Evolutionary conservation across 2,329 filamentous ascomycete species (phyloP).

Genomic region (Fusarium metavorans): DNA sequence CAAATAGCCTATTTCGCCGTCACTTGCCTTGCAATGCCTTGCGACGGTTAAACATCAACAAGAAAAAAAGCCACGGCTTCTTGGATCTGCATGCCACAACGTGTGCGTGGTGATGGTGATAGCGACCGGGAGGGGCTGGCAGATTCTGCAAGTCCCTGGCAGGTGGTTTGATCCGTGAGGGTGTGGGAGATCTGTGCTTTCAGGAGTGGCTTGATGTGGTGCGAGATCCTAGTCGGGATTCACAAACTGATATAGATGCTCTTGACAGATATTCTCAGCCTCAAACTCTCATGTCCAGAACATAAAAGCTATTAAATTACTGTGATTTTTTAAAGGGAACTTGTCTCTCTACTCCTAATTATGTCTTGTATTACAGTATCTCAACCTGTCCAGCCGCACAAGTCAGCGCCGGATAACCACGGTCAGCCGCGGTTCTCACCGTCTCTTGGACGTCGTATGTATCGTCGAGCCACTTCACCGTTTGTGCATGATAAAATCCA

Average conservation of each 20-base stretch:
- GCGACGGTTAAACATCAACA: neutral
- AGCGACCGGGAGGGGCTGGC: neutral
- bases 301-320: neutral
- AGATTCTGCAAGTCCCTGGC: neutral
- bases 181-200: conserved; percentile 3
- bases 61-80: conserved; percentile 1
- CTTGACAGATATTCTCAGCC: neutral
- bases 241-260: neutral
- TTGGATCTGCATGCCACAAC: neutral
- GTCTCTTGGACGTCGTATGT: neutral
- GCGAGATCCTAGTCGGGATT: neutral
- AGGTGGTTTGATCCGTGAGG: neutral
- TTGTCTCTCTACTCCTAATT: neutral
- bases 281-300: neutral
- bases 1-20: conserved; percentile 11
- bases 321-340: neutral
- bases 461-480: neutral
- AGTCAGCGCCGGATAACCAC: neutral
- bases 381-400: too few relatives aligned
- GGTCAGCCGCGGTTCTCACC: neutral
- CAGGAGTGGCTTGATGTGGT: neutral
- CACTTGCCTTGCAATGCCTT: neutral
- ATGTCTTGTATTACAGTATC: neutral
- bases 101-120: neutral
- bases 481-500: neutral